Evolutionary conservation across 73 alveolate genomes (phyloP), one percentile per base, ranked within the genome.

Genomic region (Tetrahymena borealis): DNA sequence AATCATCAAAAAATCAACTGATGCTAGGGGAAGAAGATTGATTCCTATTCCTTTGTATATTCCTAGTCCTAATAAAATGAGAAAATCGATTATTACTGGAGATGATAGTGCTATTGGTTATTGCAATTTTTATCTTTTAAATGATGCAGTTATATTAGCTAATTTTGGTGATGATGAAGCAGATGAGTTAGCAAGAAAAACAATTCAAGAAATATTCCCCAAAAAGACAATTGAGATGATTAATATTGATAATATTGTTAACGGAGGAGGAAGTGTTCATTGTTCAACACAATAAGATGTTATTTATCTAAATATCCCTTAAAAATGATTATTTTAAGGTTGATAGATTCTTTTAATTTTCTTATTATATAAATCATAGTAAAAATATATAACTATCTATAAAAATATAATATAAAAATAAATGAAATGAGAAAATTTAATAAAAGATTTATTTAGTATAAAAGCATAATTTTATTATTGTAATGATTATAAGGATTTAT

Each of bases 241-340:
- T 43, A 78, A 93, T 42, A 78, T 93, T 10, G 96, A 93, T 24
- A 60, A 41, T 79, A 40, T 93, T 13, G 93, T 93, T 8, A 78
- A 13, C 38, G 96, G 96, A 78, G 96, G 96, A 4, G 96, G 96
- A 32, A 94, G 94, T 20, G 90, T 90, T 77, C 96, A 93, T 32
- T 93, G 96, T 39, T 38, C 96, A 33, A 93, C 96, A 3, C 93
- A 93, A 38, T 93, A 93, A 79, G n/a, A n/a, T n/a, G n/a, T n/a
- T n/a, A n/a, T n/a, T n/a, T n/a, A n/a, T n/a, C n/a, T n/a, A n/a
- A n/a, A n/a, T n/a, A n/a, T n/a, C n/a, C n/a, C n/a, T n/a, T n/a
- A n/a, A n/a, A n/a, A n/a, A n/a, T n/a, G n/a, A n/a, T n/a, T n/a
- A n/a, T n/a, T n/a, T n/a, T n/a, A n/a, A n/a, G n/a, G n/a, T n/a